phyloP scores from a whole-genome alignment of 805 yeast species.

The Saccharomycopsis javanensis region DNA sequence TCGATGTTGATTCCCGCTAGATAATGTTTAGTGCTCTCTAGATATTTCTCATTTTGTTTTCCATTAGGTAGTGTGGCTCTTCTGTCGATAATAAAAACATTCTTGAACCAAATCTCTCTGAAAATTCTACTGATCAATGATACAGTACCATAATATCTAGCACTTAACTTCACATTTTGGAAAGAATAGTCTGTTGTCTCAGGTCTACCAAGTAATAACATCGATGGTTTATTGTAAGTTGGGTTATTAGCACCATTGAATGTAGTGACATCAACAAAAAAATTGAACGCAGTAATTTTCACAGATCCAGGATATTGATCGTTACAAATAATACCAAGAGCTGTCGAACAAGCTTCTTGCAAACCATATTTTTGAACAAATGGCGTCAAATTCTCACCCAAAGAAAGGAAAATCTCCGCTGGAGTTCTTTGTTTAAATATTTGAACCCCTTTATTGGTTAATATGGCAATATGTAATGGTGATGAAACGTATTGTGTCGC shows the following conservation, averaged over 20 bases:
- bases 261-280: constrained; percentile 29
- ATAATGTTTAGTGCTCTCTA: constrained; percentile 30
- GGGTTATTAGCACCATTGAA: constrained; percentile 35
- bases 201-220: constrained; percentile 19
- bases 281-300: constrained; percentile 35
- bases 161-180: constrained; percentile 79
- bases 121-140: constrained; percentile 69
- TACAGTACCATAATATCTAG: constrained; percentile 83
- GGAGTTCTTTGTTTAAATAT: constrained; percentile 74
- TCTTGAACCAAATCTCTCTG: constrained; percentile 67
- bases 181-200: constrained; percentile 34
- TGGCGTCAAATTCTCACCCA: constrained; percentile 59
- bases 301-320: constrained; percentile 47
- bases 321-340: constrained; percentile 75
- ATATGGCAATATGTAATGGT: constrained; percentile 65
- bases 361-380: constrained; percentile 75
- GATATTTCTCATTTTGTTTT: constrained; percentile 23
- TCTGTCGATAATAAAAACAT: constrained; percentile 42
- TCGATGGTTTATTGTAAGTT: constrained; percentile 24
- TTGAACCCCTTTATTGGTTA: constrained; percentile 72
- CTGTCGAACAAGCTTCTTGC: constrained; percentile 83
- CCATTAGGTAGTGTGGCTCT: constrained; percentile 31
- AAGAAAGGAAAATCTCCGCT: constrained; percentile 60
- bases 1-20: constrained; percentile 30
- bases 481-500: constrained; percentile 73